Conservation (phyloP, 495 filamentous ascomycete genomes). For the Podospora comata region DNA sequence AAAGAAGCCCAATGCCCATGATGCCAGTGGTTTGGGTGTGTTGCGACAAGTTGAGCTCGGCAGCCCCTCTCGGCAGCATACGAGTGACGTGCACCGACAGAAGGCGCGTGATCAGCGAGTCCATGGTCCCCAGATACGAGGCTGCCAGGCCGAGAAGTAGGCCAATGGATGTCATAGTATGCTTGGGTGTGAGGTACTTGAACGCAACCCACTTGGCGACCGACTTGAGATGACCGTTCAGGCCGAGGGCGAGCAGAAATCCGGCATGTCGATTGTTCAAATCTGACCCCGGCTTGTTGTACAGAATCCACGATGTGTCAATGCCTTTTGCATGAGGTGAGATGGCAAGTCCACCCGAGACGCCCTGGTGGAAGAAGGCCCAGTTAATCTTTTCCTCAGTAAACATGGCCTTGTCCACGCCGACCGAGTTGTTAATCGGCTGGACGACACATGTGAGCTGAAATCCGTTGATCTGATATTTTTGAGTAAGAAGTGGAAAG, state of each 20-base stretch:
- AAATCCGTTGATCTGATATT: conserved; percentile 80
- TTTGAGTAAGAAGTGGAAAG: conserved; percentile 84
- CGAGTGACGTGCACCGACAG: conserved; percentile 96
- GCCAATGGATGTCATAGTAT: conserved; percentile 98
- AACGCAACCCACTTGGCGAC: conserved; percentile 98
- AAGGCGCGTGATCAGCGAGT: conserved; percentile 87
- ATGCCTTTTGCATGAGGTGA: conserved; percentile 88
- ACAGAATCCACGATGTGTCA: conserved; percentile 96
- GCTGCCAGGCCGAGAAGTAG: conserved; percentile 87
- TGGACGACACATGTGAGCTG: conserved; percentile 85
- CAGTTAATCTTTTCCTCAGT: conserved; percentile 94
- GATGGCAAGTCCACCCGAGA: conserved; percentile 84
- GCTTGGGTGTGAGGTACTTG: conserved; percentile 96
- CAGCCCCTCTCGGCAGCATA: conserved; percentile 86
- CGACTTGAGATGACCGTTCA: conserved; percentile 90
- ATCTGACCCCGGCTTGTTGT: conserved; percentile 87
- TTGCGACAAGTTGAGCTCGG: conserved; percentile 88
- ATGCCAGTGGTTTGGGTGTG: conserved; percentile 95
- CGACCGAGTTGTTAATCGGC: conserved; percentile 83
- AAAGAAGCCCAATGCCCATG: conserved; percentile 94
- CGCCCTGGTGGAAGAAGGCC: conserved; percentile 98
- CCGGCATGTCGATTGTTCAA: conserved; percentile 91
- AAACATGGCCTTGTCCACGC: conserved; percentile 75
- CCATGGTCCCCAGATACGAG: conserved; percentile 94
- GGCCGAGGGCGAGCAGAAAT: conserved; percentile 84